Evolutionary conservation across 768 basidiomycete genomes (phyloP).

Genomic region (Auricularia auricula-judae): DNA sequence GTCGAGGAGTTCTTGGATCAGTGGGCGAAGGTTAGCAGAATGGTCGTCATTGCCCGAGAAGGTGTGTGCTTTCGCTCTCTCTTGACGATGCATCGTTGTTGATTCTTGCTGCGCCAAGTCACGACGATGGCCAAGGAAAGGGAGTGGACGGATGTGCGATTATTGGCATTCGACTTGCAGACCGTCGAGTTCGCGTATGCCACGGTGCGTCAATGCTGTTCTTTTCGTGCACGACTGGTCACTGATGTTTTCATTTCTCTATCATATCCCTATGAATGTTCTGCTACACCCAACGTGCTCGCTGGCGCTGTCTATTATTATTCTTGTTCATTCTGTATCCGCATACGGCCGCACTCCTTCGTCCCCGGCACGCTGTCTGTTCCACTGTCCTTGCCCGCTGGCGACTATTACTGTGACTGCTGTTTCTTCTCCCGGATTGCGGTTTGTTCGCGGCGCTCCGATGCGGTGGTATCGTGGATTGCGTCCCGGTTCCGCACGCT

Average conservation of each 20-base stretch:
- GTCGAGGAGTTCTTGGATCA: slow-evolving; percentile 87
- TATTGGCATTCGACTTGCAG: slow-evolving; percentile 84
- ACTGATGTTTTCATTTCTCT: no score
- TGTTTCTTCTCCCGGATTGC: no score
- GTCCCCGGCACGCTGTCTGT: no score
- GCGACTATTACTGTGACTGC: no score
- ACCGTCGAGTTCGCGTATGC: slow-evolving; percentile 86
- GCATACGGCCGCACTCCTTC: no score
- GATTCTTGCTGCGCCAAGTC: background rate
- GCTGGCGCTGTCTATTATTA: no score
- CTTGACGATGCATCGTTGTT: background rate
- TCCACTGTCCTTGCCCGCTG: no score
- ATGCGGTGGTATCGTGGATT: background rate
- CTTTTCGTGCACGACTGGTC: background rate
- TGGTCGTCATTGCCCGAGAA: slow-evolving; percentile 87
- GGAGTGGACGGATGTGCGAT: slow-evolving; percentile 62
- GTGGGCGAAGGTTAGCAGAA: slow-evolving; percentile 87
- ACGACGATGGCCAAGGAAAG: slow-evolving; percentile 52
- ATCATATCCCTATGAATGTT: no score
- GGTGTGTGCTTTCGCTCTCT: slow-evolving; percentile 29
- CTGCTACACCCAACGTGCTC: no score
- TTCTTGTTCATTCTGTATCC: no score
- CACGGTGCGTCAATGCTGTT: slow-evolving; percentile 25
- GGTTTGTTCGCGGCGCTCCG: background rate
- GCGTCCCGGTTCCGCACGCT: background rate